Percentiles rank a stretch among this genome's conserved stretches.
These are phyloP conservation scores for Apodospora peruviana DNA, from an alignment of 495 filamentous ascomycete genomes.

Conservation along the genomic window DNA sequence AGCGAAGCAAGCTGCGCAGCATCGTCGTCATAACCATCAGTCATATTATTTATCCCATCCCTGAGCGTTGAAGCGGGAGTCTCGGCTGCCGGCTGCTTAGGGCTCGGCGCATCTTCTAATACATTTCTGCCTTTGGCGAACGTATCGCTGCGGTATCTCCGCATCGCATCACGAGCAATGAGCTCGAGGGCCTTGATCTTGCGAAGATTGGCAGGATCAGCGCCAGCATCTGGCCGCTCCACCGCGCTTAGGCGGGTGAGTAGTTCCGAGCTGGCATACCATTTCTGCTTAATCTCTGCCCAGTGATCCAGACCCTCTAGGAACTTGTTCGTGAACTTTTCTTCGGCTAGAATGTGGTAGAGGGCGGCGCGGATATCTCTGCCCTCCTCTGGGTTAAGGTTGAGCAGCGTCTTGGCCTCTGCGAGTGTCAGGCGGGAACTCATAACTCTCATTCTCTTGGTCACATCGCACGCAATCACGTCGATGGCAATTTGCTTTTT, in stretches of 20 bases:
- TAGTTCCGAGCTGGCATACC: slow-evolving; percentile 55
- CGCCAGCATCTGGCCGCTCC: slow-evolving; percentile 24
- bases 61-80: background rate
- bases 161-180: slow-evolving; percentile 68
- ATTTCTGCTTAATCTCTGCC: slow-evolving; percentile 62
- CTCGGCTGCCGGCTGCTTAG: background rate
- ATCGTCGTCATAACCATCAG: background rate
- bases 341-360: slow-evolving; percentile 59
- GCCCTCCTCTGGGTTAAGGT: slow-evolving; percentile 65
- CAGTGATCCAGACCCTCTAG: slow-evolving; percentile 69
- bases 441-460: slow-evolving; percentile 66
- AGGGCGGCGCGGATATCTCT: slow-evolving; percentile 61
- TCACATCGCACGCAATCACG: slow-evolving; percentile 75
- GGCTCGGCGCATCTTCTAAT: slow-evolving; percentile 2
- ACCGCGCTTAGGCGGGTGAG: slow-evolving; percentile 53
- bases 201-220: slow-evolving; percentile 48
- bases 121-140: slow-evolving; percentile 43
- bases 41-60: too few relatives aligned
- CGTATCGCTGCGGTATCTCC: slow-evolving; percentile 61
- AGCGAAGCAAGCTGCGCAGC: background rate
- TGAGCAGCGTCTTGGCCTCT: slow-evolving; percentile 67
- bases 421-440: slow-evolving; percentile 60
- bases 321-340: slow-evolving; percentile 68
- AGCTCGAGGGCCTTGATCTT: slow-evolving; percentile 64
- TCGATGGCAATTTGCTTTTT: slow-evolving; percentile 58